Percentiles rank a stretch among this genome's conserved stretches.
Evolutionary conservation across 805 yeast genomes (phyloP).

Genomic region (Teunomyces lycoperdinae): DNA sequence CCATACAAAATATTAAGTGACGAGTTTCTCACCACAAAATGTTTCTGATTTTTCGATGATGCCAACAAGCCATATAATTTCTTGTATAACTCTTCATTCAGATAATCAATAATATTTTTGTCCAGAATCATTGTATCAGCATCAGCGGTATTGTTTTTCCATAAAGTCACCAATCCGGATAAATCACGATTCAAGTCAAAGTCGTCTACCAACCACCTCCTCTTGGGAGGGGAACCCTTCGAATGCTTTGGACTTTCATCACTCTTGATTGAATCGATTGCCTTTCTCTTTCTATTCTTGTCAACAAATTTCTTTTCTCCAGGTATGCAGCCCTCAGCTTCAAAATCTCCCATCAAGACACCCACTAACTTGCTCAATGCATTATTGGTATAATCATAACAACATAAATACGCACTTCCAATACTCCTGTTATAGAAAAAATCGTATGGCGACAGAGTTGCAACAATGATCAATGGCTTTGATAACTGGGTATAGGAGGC

Average conservation of each 20-base stretch:
- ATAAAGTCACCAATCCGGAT: slow-evolving; percentile 42
- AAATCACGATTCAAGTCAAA: slow-evolving; percentile 50
- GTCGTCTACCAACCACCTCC: slow-evolving; percentile 58
- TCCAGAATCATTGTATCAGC: slow-evolving; percentile 14
- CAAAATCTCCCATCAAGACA: slow-evolving; percentile 52
- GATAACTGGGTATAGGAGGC: slow-evolving; percentile 24
- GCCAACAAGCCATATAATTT: slow-evolving; percentile 30
- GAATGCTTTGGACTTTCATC: slow-evolving; percentile 3
- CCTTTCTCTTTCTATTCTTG: slow-evolving; percentile 19
- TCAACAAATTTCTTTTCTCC: slow-evolving; percentile 44
- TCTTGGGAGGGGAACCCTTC: slow-evolving; percentile 24
- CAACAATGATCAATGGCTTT: slow-evolving; percentile 56
- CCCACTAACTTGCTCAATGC: slow-evolving; percentile 49
- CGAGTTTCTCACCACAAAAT: slow-evolving; percentile 57
- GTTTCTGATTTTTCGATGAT: slow-evolving; percentile 34
- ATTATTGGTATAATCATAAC: slow-evolving; percentile 56
- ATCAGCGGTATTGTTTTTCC: slow-evolving; percentile 37
- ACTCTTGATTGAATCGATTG: not conserved
- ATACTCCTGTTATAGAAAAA: slow-evolving; percentile 53
- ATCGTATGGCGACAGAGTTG: slow-evolving; percentile 63
- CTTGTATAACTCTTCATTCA: slow-evolving; percentile 26
- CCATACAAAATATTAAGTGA: slow-evolving; percentile 55
- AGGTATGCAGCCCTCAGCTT: slow-evolving; percentile 54
- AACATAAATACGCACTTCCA: slow-evolving; percentile 56
- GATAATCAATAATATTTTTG: slow-evolving; percentile 20